phyloP scores from a whole-genome alignment of 257 asterid genomes.

The Solanum rostratum region DNA sequence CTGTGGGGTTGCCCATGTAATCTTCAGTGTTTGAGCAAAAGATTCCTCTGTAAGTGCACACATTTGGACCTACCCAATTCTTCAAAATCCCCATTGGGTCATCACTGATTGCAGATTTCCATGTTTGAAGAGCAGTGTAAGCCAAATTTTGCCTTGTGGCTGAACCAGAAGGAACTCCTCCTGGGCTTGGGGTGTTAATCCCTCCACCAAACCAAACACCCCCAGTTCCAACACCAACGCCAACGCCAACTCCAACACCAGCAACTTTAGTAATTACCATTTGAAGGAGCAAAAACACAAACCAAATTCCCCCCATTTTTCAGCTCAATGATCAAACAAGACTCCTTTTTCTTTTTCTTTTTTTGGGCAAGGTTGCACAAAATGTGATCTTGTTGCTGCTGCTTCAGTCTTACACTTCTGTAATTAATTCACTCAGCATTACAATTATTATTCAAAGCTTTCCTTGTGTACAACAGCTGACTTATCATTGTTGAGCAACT shows the following conservation, averaged over 20 bases:
- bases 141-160: constrained; percentile 16
- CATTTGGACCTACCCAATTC: constrained; percentile 60
- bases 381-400: constrained; percentile 18
- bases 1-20: constrained; percentile 35
- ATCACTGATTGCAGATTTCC: constrained; percentile 72
- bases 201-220: constrained; percentile 18
- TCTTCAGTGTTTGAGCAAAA: constrained; percentile 50
- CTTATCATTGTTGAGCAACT: neutral
- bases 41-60: constrained; percentile 62
- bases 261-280: constrained; percentile 17
- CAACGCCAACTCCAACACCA: constrained; percentile 18
- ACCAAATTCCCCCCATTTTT: constrained; percentile 22
- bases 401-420: neutral
- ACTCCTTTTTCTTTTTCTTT: neutral
- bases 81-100: constrained; percentile 46
- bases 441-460: neutral
- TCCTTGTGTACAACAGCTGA: neutral
- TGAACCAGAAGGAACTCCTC: neutral
- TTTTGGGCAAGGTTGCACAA: constrained; percentile 26
- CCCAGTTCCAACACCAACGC: neutral
- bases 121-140: constrained; percentile 68
- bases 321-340: constrained; percentile 1
- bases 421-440: neutral
- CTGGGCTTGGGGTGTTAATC: constrained; percentile 14
- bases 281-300: constrained; percentile 24